Percentiles rank a stretch among this genome's conserved stretches.
Evolutionary conservation across 345 rosid species (phyloP).

Genomic region (Reutealis trisperma): DNA sequence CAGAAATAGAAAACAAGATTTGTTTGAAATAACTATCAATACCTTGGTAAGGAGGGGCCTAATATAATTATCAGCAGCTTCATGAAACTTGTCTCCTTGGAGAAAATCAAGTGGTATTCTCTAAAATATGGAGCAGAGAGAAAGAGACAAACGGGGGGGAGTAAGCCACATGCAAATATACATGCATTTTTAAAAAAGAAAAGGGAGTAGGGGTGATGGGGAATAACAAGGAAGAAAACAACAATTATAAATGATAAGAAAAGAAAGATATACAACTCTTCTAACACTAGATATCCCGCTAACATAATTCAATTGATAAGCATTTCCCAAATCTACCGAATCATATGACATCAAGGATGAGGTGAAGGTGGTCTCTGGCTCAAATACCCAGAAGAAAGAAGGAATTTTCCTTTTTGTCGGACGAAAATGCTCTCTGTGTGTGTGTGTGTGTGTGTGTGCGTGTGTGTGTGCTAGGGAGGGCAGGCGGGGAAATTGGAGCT

Average conservation of each 20-base stretch:
- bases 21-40: slow-evolving; percentile 11
- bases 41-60: slow-evolving; percentile 91
- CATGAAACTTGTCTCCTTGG: slow-evolving; percentile 73
- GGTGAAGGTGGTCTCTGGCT: not conserved
- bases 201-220: too few species aligned
- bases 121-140: slow-evolving; percentile 35
- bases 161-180: not conserved
- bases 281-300: not conserved
- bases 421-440: too few species aligned
- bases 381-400: not conserved
- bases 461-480: too few species aligned
- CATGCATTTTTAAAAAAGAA: not conserved
- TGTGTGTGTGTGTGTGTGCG: too few species aligned
- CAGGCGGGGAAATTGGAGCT: not conserved
- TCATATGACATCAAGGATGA: not conserved
- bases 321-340: not conserved
- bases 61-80: slow-evolving; percentile 77
- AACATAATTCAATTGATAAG: not conserved
- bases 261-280: not conserved
- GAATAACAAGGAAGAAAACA: not conserved
- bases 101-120: slow-evolving; percentile 98
- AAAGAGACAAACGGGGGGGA: not conserved
- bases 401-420: too few species aligned
- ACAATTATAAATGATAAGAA: not conserved
- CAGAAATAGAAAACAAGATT: slow-evolving; percentile 8